Conservation (phyloP, 2,329 filamentous ascomycete species). For the Sporothrix pseudoabietina region DNA sequence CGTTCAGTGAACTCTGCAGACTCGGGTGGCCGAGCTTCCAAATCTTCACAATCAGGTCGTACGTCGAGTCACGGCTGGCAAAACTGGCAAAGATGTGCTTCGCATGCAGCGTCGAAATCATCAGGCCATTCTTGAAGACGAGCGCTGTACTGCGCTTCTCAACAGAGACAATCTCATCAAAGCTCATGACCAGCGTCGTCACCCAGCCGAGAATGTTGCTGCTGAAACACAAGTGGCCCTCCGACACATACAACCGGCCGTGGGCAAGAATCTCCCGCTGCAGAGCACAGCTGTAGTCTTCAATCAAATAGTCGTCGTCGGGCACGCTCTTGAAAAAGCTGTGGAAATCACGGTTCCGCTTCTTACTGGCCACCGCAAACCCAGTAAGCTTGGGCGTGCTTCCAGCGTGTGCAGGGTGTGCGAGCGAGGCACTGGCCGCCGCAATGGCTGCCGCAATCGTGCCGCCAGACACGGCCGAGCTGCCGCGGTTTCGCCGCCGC, state of each 20-base stretch:
- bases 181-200: conserved; percentile 95
- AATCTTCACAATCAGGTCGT: conserved; percentile 95
- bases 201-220: conserved; percentile 99
- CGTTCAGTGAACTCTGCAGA: conserved; percentile 86
- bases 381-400: conserved; percentile 80
- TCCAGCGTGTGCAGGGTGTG: conserved; percentile 59
- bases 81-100: conserved; percentile 96
- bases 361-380: conserved; percentile 94
- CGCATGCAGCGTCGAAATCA: conserved; percentile 93
- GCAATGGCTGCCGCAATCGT: conserved; percentile 72
- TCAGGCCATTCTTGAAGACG: conserved; percentile 94
- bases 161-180: conserved; percentile 94
- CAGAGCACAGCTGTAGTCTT: conserved; percentile 95
- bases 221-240: conserved; percentile 96
- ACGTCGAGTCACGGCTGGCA: conserved; percentile 90
- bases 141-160: conserved; percentile 96
- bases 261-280: conserved; percentile 95
- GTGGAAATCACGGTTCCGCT: conserved; percentile 94
- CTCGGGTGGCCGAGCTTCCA: conserved; percentile 97
- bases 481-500: conserved; percentile 73
- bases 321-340: conserved; percentile 92
- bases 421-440: conserved; percentile 69
- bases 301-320: conserved; percentile 96
- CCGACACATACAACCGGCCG: conserved; percentile 91
- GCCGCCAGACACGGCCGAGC: conserved; percentile 68